phyloP scores from a whole-genome alignment of 2,329 filamentous ascomycete species.

The Pyrenophora seminiperda region DNA sequence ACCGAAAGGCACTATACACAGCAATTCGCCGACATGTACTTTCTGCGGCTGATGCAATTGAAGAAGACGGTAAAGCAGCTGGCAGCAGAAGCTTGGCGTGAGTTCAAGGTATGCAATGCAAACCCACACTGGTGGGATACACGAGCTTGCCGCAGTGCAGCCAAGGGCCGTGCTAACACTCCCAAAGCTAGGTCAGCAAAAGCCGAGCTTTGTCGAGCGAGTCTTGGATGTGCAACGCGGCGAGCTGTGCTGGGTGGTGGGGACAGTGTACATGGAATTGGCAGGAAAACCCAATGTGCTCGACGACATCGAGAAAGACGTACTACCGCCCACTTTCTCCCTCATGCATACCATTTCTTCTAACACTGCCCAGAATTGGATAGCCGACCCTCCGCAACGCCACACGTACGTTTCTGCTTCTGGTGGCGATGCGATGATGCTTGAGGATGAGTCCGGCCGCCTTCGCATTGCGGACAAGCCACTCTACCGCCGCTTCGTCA shows the following conservation, averaged over 20 bases:
- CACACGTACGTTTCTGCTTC: constrained; percentile 75
- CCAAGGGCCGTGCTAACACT: constrained; percentile 10
- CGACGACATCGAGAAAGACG: constrained; percentile 92
- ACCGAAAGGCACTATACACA: constrained; percentile 77
- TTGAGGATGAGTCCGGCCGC: constrained; percentile 95
- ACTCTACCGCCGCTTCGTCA: constrained; percentile 76
- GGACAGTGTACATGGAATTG: constrained; percentile 98
- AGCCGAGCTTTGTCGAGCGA: constrained; percentile 76
- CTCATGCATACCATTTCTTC: neutral
- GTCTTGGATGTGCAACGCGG: constrained; percentile 96
- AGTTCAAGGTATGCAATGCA: constrained; percentile 62
- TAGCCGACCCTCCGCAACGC: constrained; percentile 76
- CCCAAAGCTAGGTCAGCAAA: constrained; percentile 70
- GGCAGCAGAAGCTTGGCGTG: constrained; percentile 76
- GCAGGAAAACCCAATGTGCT: constrained; percentile 93
- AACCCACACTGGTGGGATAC: neutral
- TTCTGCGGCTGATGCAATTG: constrained; percentile 83
- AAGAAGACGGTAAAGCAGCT: constrained; percentile 80
- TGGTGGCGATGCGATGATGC: constrained; percentile 72
- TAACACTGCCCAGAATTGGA: constrained; percentile 70
- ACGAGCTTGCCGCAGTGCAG: neutral
- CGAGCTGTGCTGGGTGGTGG: constrained; percentile 91
- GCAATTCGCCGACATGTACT: constrained; percentile 98
- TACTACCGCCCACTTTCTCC: constrained; percentile 46
- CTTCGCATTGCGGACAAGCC: constrained; percentile 75